Evolutionary conservation across 805 yeast genomes (phyloP).

Genomic region (Zygosaccharomyces rouxii): DNA sequence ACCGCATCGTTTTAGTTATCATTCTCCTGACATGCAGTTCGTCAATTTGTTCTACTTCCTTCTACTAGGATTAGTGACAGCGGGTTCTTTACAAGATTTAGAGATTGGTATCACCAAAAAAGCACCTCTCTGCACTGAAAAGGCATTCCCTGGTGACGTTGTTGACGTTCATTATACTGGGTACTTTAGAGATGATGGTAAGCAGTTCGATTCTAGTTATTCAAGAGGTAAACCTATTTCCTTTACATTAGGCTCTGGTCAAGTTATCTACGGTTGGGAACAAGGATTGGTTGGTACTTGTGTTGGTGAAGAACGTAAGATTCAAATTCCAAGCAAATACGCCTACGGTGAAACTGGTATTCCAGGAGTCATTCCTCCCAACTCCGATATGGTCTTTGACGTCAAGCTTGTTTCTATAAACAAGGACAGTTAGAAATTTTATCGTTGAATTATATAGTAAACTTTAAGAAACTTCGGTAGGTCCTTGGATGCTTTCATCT

Average conservation of each 20-base stretch:
- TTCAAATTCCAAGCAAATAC: slow-evolving; percentile 71
- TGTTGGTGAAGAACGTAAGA: slow-evolving; percentile 76
- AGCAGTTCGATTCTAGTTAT: slow-evolving; percentile 70
- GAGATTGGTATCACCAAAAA: slow-evolving; percentile 44
- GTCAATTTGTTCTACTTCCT: slow-evolving; percentile 3
- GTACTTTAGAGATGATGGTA: slow-evolving; percentile 52
- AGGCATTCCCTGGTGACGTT: slow-evolving; percentile 60
- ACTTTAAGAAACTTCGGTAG: not conserved
- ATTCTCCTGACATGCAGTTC: not conserved
- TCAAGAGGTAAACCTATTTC: slow-evolving; percentile 61
- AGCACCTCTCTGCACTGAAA: slow-evolving; percentile 52
- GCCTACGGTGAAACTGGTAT: slow-evolving; percentile 78
- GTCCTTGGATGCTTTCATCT: not conserved
- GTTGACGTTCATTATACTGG: slow-evolving; percentile 82
- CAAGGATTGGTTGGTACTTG: slow-evolving; percentile 81
- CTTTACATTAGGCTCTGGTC: slow-evolving; percentile 72
- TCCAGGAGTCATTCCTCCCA: slow-evolving; percentile 74
- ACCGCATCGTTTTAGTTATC: not conserved
- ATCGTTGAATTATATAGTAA: not conserved
- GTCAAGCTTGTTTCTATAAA: slow-evolving; percentile 26
- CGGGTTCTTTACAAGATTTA: slow-evolving; percentile 27
- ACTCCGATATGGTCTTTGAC: slow-evolving; percentile 54
- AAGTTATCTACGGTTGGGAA: slow-evolving; percentile 89
- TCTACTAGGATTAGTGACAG: slow-evolving; percentile 12
- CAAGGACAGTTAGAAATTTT: not conserved